Percentiles rank a stretch among this genome's conserved stretches.
phyloP scores from a whole-genome alignment of 2,329 filamentous ascomycete species.

The Xylaria arbuscula region DNA sequence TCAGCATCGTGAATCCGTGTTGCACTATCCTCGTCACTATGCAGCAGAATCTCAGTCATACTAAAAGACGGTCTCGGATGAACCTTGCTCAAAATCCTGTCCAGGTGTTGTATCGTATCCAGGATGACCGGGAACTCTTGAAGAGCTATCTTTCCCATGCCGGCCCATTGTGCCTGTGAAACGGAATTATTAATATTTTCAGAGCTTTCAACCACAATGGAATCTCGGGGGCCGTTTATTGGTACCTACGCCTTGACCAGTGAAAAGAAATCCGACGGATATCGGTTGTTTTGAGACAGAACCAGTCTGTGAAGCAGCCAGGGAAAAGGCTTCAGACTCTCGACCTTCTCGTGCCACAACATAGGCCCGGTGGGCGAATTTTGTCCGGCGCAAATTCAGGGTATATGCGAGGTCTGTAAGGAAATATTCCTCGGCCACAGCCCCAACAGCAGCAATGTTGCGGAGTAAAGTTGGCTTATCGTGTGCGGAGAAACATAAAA shows the following conservation, averaged over 20 bases:
- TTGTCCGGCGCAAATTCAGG: conserved; percentile 35
- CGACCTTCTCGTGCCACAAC: conserved; percentile 28
- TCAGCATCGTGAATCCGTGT: conserved; percentile 40
- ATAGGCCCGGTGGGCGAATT: conserved; percentile 30
- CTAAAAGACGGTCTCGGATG: conserved; percentile 35
- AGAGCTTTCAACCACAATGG: not conserved
- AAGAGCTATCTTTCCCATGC: conserved; percentile 44
- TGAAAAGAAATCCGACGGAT: conserved; percentile 42
- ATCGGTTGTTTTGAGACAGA: conserved; percentile 12
- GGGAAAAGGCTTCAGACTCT: conserved; percentile 29
- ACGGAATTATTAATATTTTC: conserved; percentile 2
- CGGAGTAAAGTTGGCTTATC: conserved; percentile 39
- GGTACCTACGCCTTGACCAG: conserved; percentile 44
- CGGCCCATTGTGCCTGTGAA: conserved; percentile 44
- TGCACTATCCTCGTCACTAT: conserved; percentile 13
- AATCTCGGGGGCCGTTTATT: not conserved
- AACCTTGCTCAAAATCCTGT: conserved; percentile 34
- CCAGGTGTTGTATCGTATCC: conserved; percentile 32
- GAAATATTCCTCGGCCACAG: conserved; percentile 37
- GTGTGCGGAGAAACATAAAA: conserved; percentile 42
- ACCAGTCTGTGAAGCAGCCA: conserved; percentile 11
- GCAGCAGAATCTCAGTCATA: conserved; percentile 25
- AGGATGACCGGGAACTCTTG: conserved; percentile 23
- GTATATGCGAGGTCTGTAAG: conserved; percentile 42
- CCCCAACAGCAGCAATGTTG: conserved; percentile 40